Percentiles rank a stretch among this genome's conserved stretches.
These are phyloP conservation scores for Sutorius australiensis DNA, from an alignment of 768 basidiomycete genomes.

Conservation along the genomic window DNA sequence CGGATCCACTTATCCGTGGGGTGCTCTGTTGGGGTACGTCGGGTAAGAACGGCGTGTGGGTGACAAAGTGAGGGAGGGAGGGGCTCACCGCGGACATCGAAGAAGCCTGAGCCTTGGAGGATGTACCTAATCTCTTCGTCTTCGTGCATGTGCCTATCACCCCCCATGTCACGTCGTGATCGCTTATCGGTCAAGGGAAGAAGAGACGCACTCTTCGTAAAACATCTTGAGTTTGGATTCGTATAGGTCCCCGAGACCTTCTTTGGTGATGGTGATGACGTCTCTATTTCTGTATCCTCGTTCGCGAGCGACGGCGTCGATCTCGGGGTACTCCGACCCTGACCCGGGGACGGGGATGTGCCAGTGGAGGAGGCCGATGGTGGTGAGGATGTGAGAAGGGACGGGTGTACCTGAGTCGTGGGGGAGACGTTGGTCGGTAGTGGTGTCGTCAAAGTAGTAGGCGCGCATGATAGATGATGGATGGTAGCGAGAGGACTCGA, in stretches of 20 bases:
- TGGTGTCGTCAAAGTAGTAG: slow-evolving; percentile 70
- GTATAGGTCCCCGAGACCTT: slow-evolving; percentile 77
- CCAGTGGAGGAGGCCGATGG: slow-evolving; percentile 66
- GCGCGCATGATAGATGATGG: slow-evolving; percentile 50
- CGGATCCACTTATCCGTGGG: slow-evolving; percentile 78
- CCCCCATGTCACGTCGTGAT: too few relatives aligned
- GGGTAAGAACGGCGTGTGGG: neutral
- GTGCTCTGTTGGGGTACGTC: slow-evolving; percentile 43
- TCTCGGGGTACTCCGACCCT: slow-evolving; percentile 37
- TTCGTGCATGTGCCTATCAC: slow-evolving; percentile 81
- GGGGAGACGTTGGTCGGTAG: slow-evolving; percentile 76
- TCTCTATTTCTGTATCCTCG: slow-evolving; percentile 83
- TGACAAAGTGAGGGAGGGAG: neutral
- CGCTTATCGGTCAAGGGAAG: too few relatives aligned
- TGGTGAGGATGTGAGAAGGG: slow-evolving; percentile 42
- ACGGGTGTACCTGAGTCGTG: slow-evolving; percentile 72
- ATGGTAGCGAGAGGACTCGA: too few relatives aligned
- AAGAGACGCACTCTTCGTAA: slow-evolving; percentile 66
- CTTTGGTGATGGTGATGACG: slow-evolving; percentile 70
- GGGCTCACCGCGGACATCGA: slow-evolving; percentile 81
- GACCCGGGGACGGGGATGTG: slow-evolving; percentile 53
- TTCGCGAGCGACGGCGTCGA: slow-evolving; percentile 63
- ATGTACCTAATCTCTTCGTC: slow-evolving; percentile 95
- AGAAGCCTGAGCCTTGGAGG: slow-evolving; percentile 83
- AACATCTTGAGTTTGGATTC: slow-evolving; percentile 80